phyloP scores from a whole-genome alignment of 2,329 filamentous ascomycete genomes.

The Karstenula rhodostoma region DNA sequence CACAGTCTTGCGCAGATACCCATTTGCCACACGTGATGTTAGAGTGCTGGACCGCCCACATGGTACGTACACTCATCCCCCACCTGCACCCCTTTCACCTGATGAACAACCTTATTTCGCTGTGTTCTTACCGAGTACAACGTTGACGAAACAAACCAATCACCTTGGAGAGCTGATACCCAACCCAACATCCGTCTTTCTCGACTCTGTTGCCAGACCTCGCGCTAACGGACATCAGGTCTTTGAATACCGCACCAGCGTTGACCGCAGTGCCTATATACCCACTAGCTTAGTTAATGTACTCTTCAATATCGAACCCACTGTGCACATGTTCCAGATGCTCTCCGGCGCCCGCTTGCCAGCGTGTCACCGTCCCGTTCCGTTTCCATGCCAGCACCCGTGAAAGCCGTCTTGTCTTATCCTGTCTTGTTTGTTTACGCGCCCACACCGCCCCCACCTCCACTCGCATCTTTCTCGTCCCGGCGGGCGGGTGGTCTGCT shows the following conservation, averaged over 20 bases:
- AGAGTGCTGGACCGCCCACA: neutral
- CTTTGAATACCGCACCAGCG: constrained; percentile 9
- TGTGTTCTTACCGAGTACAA: constrained; percentile 70
- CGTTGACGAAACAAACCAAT: constrained; percentile 66
- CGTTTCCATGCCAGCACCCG: neutral
- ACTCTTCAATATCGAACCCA: constrained; percentile 1
- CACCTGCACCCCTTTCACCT: constrained; percentile 42
- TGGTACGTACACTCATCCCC: constrained; percentile 28
- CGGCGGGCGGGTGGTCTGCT: too few species aligned
- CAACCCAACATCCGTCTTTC: neutral
- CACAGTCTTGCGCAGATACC: constrained; percentile 1
- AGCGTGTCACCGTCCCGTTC: constrained; percentile 18
- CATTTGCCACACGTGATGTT: neutral
- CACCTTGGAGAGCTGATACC: constrained; percentile 72
- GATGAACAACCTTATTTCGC: constrained; percentile 68
- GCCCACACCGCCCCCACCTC: neutral
- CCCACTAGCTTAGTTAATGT: constrained; percentile 13
- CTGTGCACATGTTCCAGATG: constrained; percentile 7
- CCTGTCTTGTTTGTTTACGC: constrained; percentile 2
- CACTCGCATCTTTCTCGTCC: neutral
- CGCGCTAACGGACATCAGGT: constrained; percentile 12
- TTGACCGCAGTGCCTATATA: constrained; percentile 1
- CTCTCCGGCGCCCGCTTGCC: constrained; percentile 14
- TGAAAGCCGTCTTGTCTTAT: too few species aligned
- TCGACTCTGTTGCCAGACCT: neutral